A percentile compares a stretch with the other conserved stretches of the same genome.
Conservation (phyloP, 768 basidiomycete species). For the Sutorius australiensis region DNA sequence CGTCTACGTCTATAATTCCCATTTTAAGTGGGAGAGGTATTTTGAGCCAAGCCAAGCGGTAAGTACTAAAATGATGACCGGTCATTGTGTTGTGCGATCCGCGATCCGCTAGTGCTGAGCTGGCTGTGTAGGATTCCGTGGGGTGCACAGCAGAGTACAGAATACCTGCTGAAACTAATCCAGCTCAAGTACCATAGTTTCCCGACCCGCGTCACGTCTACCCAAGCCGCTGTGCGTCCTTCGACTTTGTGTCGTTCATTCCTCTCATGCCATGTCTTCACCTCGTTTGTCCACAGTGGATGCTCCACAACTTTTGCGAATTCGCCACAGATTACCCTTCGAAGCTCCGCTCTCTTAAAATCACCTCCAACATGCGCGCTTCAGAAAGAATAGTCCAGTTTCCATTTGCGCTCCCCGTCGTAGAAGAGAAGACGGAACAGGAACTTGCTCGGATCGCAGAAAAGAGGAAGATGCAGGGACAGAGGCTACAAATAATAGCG, state of each 20-base stretch:
- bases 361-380: conserved; percentile 60
- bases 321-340: conserved; percentile 73
- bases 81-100: neutral
- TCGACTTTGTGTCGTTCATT: neutral
- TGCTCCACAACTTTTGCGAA: conserved; percentile 83
- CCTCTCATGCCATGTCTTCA: neutral
- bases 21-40: conserved; percentile 79
- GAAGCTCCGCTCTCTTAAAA: conserved; percentile 61
- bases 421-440: conserved; percentile 88
- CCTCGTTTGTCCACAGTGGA: conserved; percentile 60
- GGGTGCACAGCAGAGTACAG: conserved; percentile 87
- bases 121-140: conserved; percentile 71
- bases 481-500: conserved; percentile 86
- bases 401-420: conserved; percentile 60
- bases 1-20: conserved; percentile 88
- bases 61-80: conserved; percentile 9
- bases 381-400: conserved; percentile 82
- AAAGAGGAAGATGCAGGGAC: conserved; percentile 80
- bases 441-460: conserved; percentile 77
- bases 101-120: neutral
- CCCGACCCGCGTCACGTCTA: conserved; percentile 73
- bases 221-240: conserved; percentile 68
- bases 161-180: conserved; percentile 88
- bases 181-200: conserved; percentile 96
- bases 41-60: conserved; percentile 86